Evolutionary conservation across 805 yeast genomes (phyloP), one percentile per base, ranked within the genome.

Genomic region (Schwanniomyces sp.): DNA sequence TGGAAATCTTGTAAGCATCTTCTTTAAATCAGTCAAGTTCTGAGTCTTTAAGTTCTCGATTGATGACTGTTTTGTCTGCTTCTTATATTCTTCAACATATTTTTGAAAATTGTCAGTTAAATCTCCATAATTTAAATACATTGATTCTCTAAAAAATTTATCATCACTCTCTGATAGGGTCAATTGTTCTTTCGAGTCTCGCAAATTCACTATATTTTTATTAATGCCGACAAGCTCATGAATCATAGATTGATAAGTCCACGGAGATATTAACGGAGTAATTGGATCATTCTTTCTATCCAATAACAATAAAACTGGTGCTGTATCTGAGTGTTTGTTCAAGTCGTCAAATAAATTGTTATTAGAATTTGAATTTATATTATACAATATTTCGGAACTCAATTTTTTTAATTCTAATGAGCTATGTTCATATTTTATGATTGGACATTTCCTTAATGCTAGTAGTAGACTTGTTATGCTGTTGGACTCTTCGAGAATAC

Each of bases 241-340:
- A 14, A 94, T 89, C 98, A 94, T 92, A 2, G 97, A 88, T 62
- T 92, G 98, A 67, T 90, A 94, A 1, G 99, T 91, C 99, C 99
- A 94, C 2, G 98, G 99, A 34, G 86, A 81, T 42, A 94, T 69
- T 27, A 94, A 75, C 1, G 99, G 97, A 0, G 99, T 92, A 11
- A 92, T 74, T 2, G 99, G 97, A 66, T 94, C 99, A 59, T 82
- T 86, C 48, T 84, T 80, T 45, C 99, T 76, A 65, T 94, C 98
- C 41, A 94, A 60, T 2, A 94, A 73, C 10, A 94, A 65, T 41
- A 95, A 67, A 7, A 86, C 58, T 1, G 97, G 95, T 1, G 91
- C 81, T 0, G 84, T 70, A 59, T 88, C 96, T 48, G 70, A 68
- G 24, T 66, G 61, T 34, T 82, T 74, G 59, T 86, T 81, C 52